Evolutionary conservation across 129 eudicot genomes (phyloP), one percentile per base, ranked within the genome.

Genomic region (Apium graveolens): DNA sequence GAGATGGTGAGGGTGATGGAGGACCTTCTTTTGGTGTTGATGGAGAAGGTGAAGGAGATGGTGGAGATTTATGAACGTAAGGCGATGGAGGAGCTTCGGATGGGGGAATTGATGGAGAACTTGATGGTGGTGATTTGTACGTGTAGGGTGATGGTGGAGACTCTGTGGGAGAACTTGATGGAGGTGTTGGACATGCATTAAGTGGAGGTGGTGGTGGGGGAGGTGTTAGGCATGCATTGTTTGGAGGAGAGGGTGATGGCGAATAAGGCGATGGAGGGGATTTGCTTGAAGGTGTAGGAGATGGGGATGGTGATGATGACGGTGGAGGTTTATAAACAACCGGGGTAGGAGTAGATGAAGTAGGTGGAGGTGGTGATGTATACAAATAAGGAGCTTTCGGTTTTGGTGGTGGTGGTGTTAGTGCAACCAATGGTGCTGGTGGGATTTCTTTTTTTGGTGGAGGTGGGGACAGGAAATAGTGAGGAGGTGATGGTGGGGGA

Each of bases 351-450:
- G 41, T n/a, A 44, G 60, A 20, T 51, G 78, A 14, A 46, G 78
- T 20, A 42, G 78, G 78, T 75, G 78, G 78, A 29, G 78, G 78
- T 46, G 78, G 78, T 35, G 65, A 75, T 29, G 34, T 20, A 24
- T 75, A 44, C 26, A 75, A 0, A 49, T 75, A 44, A 27, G 78
- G 78, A 66, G 39, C 3, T 17, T 66, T 66, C 1, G 65, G 6
- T 31, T 27, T 11, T 0, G 75, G 32, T 21, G 76, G 76, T 72
- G 76, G 76, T 11, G 35, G 51, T 20, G 76, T 11, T 18, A 17
- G 5, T 46, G 42, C 11, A 46, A 44, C 37, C 29, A 66, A 31
- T 31, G 78, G 63, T 3, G 78, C 41, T 48, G 69, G 43, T 35
- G 68, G 35, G 20, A 44, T 1, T 66, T 66, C 41, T 27, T 66